Evolutionary conservation across 306 rosid species (phyloP).

Genomic region (Oemleria cerasiformis): DNA sequence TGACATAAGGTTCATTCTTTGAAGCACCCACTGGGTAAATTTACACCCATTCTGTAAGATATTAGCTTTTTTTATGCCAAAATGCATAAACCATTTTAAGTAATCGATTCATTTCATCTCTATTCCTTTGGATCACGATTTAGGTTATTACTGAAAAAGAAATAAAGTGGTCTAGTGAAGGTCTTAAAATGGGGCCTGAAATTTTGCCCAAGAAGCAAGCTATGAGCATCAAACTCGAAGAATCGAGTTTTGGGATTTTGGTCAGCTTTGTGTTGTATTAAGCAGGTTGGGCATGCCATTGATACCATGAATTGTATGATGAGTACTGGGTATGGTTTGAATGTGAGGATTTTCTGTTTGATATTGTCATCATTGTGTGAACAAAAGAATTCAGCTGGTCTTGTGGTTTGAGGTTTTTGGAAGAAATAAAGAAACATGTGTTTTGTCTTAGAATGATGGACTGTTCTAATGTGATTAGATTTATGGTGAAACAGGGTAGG

Average conservation of each 20-base stretch:
- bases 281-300: slow-evolving; percentile 55
- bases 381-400: slow-evolving; percentile 30
- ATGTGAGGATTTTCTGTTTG: slow-evolving; percentile 54
- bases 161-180: slow-evolving; percentile 27
- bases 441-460: slow-evolving; percentile 60
- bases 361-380: slow-evolving; percentile 52
- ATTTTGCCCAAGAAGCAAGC: slow-evolving; percentile 48
- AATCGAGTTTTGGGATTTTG: slow-evolving; percentile 58
- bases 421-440: slow-evolving; percentile 47
- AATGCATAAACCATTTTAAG: no score
- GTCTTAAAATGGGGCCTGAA: slow-evolving; percentile 55
- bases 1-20: no score
- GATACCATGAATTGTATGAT: slow-evolving; percentile 55
- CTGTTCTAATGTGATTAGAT: slow-evolving; percentile 51
- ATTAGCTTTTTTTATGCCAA: no score
- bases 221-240: slow-evolving; percentile 66
- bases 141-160: no score
- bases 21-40: no score
- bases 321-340: slow-evolving; percentile 56
- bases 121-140: no score
- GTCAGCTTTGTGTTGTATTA: slow-evolving; percentile 53
- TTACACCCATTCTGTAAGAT: no score
- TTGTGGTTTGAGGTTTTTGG: slow-evolving; percentile 52
- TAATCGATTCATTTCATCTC: no score
- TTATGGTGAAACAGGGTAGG: slow-evolving; percentile 52